phyloP scores from a whole-genome alignment of 2,329 filamentous ascomycete species.

The Aspergillus sojae region DNA sequence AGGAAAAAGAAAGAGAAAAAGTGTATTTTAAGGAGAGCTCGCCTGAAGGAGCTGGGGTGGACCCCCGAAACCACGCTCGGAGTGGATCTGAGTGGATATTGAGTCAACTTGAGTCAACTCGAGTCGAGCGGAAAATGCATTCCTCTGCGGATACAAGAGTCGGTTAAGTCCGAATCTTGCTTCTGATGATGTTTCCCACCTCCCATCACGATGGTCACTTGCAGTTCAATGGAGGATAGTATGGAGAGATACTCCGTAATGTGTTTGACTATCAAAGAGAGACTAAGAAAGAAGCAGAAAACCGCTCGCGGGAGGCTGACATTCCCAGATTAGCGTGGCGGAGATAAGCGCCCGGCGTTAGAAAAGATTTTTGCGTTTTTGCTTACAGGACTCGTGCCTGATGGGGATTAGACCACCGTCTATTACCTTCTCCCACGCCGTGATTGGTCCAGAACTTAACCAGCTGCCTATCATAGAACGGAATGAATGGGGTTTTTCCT shows the following conservation, averaged over 20 bases:
- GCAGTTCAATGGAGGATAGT: not conserved
- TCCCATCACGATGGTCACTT: not conserved
- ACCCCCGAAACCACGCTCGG: not conserved
- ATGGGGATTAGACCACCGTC: too few species aligned
- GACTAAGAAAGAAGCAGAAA: too few species aligned
- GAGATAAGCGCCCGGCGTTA: conserved; percentile 2
- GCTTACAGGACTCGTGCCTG: too few species aligned
- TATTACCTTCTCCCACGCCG: too few species aligned
- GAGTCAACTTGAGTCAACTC: conserved; percentile 7
- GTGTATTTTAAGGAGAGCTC: not conserved
- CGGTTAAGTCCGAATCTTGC: not conserved
- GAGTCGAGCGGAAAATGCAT: not conserved
- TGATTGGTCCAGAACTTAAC: too few species aligned
- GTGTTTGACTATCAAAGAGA: too few species aligned
- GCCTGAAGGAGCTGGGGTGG: conserved; percentile 5
- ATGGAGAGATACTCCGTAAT: too few species aligned
- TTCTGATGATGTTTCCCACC: not conserved
- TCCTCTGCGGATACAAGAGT: not conserved
- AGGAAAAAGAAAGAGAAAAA: not conserved
- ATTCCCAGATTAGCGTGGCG: not conserved
- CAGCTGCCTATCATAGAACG: not conserved
- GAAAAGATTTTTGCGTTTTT: not conserved
- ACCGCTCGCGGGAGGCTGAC: too few species aligned
- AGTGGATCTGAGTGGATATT: not conserved
- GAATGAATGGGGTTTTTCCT: too few species aligned